Conservation (phyloP, 2,329 filamentous ascomycete species). For the Sarocladiaceae sp. region DNA sequence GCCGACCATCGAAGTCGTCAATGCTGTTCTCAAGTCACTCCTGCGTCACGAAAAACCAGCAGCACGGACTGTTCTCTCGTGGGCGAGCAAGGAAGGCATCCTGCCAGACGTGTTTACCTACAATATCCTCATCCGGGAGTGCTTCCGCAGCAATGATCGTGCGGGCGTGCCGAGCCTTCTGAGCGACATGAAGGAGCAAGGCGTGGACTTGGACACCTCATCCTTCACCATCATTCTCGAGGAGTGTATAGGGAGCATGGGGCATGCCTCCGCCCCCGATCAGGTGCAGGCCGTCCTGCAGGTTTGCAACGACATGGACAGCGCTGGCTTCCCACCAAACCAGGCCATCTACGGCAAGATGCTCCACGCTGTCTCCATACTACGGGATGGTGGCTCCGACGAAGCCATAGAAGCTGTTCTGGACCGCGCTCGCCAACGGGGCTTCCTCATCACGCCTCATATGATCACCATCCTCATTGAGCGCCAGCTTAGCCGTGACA, state of each 20-base stretch:
- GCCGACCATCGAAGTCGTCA: slow-evolving; percentile 60
- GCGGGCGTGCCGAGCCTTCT: slow-evolving; percentile 48
- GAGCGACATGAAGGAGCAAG: slow-evolving; percentile 48
- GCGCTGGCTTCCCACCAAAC: slow-evolving; percentile 52
- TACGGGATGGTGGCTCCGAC: slow-evolving; percentile 29
- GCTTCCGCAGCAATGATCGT: slow-evolving; percentile 41
- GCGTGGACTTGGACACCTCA: slow-evolving; percentile 53
- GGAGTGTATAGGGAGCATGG: slow-evolving; percentile 40
- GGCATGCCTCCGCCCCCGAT: slow-evolving; percentile 33
- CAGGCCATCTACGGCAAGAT: slow-evolving; percentile 62
- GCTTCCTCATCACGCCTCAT: slow-evolving; percentile 50
- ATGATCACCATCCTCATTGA: slow-evolving; percentile 71
- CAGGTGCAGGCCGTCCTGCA: slow-evolving; percentile 46
- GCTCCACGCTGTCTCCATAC: slow-evolving; percentile 44
- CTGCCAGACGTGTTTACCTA: slow-evolving; percentile 53
- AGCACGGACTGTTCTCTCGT: slow-evolving; percentile 50
- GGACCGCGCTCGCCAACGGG: slow-evolving; percentile 50
- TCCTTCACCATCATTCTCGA: slow-evolving; percentile 72
- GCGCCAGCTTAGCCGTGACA: slow-evolving; percentile 54
- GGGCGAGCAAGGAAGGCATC: slow-evolving; percentile 51
- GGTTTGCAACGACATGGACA: slow-evolving; percentile 52
- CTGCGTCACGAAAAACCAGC: slow-evolving; percentile 42
- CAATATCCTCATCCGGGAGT: slow-evolving; percentile 61
- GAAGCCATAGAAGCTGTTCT: slow-evolving; percentile 55
- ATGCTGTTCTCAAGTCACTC: slow-evolving; percentile 62